Evolutionary conservation across 306 rosid species (phyloP).

Genomic region (Mimosa pudica): DNA sequence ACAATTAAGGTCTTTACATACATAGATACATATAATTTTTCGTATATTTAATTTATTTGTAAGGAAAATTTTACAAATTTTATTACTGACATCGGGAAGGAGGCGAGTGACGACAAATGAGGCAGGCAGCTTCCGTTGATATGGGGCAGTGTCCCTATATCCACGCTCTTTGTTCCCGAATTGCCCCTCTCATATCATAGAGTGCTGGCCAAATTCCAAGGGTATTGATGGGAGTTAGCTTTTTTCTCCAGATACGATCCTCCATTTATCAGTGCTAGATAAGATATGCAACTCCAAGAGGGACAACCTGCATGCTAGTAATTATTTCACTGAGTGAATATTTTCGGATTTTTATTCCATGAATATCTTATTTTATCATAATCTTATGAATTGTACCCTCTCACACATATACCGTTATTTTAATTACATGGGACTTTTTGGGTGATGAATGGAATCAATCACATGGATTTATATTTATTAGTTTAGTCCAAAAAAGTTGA

Average conservation of each 20-base stretch:
- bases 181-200: constrained; percentile 1
- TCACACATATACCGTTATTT: not conserved
- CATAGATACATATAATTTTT: too few species aligned
- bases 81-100: not conserved
- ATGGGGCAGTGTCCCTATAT: not conserved
- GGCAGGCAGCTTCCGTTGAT: not conserved
- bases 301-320: not conserved
- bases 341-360: not conserved
- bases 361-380: not conserved
- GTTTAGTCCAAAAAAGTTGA: not conserved
- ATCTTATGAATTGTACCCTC: not conserved
- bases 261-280: not conserved
- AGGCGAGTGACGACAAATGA: not conserved
- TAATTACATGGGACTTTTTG: not conserved
- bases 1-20: too few species aligned
- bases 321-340: not conserved
- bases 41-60: not conserved
- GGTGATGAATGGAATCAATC: not conserved
- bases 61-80: not conserved
- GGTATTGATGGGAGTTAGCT: not conserved
- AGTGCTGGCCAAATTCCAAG: not conserved
- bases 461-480: not conserved
- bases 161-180: not conserved
- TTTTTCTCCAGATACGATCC: not conserved
- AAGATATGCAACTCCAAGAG: not conserved